Conservation (phyloP, 441 rosid species). For the Populus trichocarpa region DNA sequence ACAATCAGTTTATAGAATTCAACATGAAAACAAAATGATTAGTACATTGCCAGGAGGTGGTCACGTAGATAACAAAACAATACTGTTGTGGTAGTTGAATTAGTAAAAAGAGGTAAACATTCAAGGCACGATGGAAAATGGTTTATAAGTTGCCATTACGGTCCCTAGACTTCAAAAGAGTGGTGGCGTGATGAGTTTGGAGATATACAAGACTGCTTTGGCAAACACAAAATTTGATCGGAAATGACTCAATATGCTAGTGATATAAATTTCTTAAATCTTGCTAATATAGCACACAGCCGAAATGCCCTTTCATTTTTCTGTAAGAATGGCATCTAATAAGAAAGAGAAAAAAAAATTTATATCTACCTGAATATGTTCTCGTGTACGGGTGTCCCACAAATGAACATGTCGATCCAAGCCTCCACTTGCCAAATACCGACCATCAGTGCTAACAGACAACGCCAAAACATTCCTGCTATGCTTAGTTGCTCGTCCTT, state of each 20-base stretch:
- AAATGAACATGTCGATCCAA: conserved; percentile 91
- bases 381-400: conserved; percentile 87
- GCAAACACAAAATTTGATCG: neutral
- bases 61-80: neutral
- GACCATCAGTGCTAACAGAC: conserved; percentile 90
- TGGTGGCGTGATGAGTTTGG: too few relatives aligned
- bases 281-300: neutral
- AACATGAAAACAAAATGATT: neutral
- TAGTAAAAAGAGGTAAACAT: too few relatives aligned
- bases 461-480: conserved; percentile 74
- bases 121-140: too few relatives aligned
- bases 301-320: too few relatives aligned
- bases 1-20: neutral
- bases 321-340: neutral
- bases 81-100: too few relatives aligned
- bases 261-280: neutral
- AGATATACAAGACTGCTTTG: neutral
- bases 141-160: neutral
- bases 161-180: neutral
- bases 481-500: conserved; percentile 63
- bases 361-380: conserved; percentile 70
- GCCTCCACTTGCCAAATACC: conserved; percentile 94
- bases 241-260: neutral
- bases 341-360: neutral
- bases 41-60: neutral